Evolutionary conservation across 202 grass and related monocot genomes (phyloP), one percentile per base, ranked within the genome.

Genomic region (Setaria viridis): DNA sequence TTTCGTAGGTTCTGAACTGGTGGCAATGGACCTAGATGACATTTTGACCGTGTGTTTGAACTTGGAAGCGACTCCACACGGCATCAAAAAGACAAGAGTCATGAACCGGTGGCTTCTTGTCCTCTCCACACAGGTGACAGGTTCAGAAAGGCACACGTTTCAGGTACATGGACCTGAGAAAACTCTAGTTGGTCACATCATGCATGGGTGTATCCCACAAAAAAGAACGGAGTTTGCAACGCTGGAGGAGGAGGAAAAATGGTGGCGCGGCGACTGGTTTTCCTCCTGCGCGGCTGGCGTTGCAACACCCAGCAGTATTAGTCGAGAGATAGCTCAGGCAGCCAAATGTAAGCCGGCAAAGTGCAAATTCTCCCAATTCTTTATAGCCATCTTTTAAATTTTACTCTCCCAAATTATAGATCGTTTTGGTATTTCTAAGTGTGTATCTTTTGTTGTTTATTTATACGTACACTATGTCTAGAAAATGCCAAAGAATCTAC

Each of bases 81-180:
- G 5, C 34, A 17, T 45, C 50, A 32, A 32, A 41, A 14, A 9
- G 20, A 29, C 35, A 60, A 42, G 42, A 48, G 56, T 3, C 25
- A 10, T 6, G 25, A 62, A 30, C 76, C 57, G 19, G 4, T 48
- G 42, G 42, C 14, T 39, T 20, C 65, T 45, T 45, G 20, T 9
- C 15, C 76, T 33, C 56, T 30, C 42, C 20, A 17, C 13, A 4
- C 25, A 59, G 1, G n/a, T 71, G 37, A 47, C 6, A 20, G 14
- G 80, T 62, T 82, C n/a, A 82, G 39, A 49, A 35, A 72, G 25
- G 16, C 37, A 62, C 80, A 62, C 67, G 53, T 58, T 72, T n/a
- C 21, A 72, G 14, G 2, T 13, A 5, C 21, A 8, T 45, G 58
- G 50, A 46, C 79, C 79, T 81, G 66, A 70, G 7, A 67, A 68